Evolutionary conservation across 805 yeast species (phyloP), one percentile per base, ranked within the genome.

Genomic region (Candida golubevii): DNA sequence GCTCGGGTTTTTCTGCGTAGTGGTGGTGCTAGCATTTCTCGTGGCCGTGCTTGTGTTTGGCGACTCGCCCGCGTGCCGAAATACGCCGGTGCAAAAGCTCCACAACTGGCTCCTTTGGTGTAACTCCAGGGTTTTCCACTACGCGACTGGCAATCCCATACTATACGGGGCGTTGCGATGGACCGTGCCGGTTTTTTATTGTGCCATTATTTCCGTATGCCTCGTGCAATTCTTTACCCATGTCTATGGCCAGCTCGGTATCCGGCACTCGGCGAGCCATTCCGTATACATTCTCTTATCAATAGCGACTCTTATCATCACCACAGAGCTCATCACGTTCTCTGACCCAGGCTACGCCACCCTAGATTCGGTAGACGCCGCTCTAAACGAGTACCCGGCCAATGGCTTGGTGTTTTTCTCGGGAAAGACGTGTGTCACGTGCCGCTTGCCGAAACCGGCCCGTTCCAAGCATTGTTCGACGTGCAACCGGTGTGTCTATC

Each of bases 391-490:
- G 11, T 73, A 67, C 47, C 60, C 61, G 4, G 59, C 63, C 51
- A 87, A 85, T 56, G 63, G 70, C 18, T 58, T 84, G 32, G 69
- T 84, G 18, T 85, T 74, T 60, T 73, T 77, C 56, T 66, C 74
- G 7, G 64, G 61, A 39, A 66, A 62, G 11, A 53, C 49, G 13
- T 80, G 85, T 56, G 30, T 61, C 12, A 80, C 84, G 0, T 80
- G 85, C 51, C 43, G 53, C 11, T 36, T 63, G 13, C 40, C 56
- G 53, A 60, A 79, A 61, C 85, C 85, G 0, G 85, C 85, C 3
- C 60, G 85, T 27, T 75, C 89, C 0, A 78, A 83, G 44, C 85
- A 80, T 57, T 81, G 85, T 58, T 63, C 75, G 1, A 72, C 83
- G 0, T 87, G 96, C 56, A 65, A 76, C 28, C 44, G 56, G 18